Percentiles rank a stretch among this genome's conserved stretches.
These are phyloP conservation scores for Physcomitrellopsis africana DNA, from an alignment of 225 moss, liverwort and hornwort species.

Conservation along the genomic window DNA sequence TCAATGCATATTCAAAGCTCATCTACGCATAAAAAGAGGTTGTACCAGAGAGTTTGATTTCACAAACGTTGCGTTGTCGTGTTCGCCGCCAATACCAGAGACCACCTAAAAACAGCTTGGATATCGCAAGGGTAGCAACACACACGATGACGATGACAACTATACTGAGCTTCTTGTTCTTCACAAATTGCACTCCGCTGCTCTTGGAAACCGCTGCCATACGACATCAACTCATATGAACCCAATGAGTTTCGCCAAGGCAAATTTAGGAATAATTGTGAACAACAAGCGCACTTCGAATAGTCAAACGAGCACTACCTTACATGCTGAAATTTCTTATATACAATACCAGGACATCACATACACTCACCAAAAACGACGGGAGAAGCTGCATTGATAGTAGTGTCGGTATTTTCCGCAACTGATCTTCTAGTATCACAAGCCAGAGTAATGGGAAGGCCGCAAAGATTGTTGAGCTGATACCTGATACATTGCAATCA, in stretches of 20 bases:
- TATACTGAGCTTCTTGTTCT: constrained; percentile 52
- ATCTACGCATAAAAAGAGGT: constrained; percentile 12
- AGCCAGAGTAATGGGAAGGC: constrained; percentile 37
- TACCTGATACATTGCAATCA: constrained; percentile 41
- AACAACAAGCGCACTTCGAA: not conserved
- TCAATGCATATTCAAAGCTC: constrained; percentile 9
- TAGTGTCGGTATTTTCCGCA: constrained; percentile 15
- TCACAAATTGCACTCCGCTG: constrained; percentile 29
- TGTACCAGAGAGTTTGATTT: constrained; percentile 65
- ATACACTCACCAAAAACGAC: constrained; percentile 39
- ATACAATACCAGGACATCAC: constrained; percentile 10
- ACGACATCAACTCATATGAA: constrained; percentile 18
- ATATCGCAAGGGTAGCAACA: constrained; percentile 47
- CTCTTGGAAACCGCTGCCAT: constrained; percentile 36
- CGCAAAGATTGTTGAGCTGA: constrained; percentile 40
- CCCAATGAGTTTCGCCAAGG: not conserved
- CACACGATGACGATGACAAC: constrained; percentile 55
- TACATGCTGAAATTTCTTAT: not conserved
- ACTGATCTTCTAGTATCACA: constrained; percentile 39
- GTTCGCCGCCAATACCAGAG: constrained; percentile 59
- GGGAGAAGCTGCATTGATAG: constrained; percentile 34
- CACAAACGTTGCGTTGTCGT: constrained; percentile 43
- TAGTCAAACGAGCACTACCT: not conserved
- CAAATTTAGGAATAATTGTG: not conserved
- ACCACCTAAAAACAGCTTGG: constrained; percentile 54